Evolutionary conservation across 331 rosid genomes (phyloP).

Genomic region (Spiraea crenata): DNA sequence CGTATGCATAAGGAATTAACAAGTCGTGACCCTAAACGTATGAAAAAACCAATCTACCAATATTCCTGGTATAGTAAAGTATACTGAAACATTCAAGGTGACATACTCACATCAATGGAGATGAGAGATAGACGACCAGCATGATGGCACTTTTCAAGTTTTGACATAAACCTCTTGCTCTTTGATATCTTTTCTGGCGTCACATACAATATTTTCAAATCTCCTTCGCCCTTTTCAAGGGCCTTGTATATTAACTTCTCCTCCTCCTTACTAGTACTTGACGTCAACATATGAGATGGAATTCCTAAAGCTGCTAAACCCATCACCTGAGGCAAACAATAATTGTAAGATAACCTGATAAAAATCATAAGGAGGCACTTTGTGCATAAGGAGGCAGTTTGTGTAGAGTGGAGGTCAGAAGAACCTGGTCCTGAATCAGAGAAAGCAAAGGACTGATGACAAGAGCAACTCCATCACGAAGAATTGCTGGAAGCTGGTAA

Average conservation of each 20-base stretch:
- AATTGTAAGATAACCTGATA: slow-evolving; percentile 6
- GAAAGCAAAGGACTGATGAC: slow-evolving; percentile 97
- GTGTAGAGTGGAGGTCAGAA: slow-evolving; percentile 12
- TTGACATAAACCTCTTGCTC: slow-evolving; percentile 99
- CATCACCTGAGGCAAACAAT: slow-evolving; percentile 63
- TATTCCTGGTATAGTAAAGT: slow-evolving; percentile 13
- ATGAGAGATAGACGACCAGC: slow-evolving; percentile 87
- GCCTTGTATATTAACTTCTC: slow-evolving; percentile 82
- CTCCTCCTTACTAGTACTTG: slow-evolving; percentile 70
- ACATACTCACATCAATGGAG: slow-evolving; percentile 78
- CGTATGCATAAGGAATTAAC: slow-evolving; percentile 9
- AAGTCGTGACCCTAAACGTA: slow-evolving; percentile 11
- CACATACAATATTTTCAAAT: slow-evolving; percentile 74
- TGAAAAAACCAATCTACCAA: slow-evolving; percentile 13
- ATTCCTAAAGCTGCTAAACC: slow-evolving; percentile 89
- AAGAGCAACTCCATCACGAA: slow-evolving; percentile 76
- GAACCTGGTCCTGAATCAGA: slow-evolving; percentile 94
- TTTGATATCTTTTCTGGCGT: slow-evolving; percentile 98
- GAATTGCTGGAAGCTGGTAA: slow-evolving; percentile 94
- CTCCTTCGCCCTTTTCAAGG: slow-evolving; percentile 89
- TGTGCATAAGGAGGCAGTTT: background rate
- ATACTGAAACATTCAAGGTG: slow-evolving; percentile 5
- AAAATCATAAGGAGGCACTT: background rate
- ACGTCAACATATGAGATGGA: slow-evolving; percentile 81
- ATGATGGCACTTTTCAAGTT: slow-evolving; percentile 90